Evolutionary conservation across 129 eudicot genomes (phyloP).

Genomic region (Saposhnikovia divaricata): DNA sequence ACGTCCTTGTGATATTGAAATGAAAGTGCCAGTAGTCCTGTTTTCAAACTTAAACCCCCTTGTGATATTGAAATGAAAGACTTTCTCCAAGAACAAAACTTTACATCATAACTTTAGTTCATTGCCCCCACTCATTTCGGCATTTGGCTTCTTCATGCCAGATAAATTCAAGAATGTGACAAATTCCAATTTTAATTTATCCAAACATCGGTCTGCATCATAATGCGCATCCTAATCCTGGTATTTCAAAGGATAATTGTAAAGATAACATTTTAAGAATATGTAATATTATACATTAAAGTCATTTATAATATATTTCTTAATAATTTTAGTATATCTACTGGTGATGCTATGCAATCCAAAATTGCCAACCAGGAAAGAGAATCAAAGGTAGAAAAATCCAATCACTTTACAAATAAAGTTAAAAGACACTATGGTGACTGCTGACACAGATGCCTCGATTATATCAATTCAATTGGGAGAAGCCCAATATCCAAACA

Average conservation of each 20-base stretch:
- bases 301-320: not conserved
- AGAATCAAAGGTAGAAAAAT: not conserved
- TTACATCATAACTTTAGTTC: not conserved
- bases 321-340: not conserved
- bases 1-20: too few species aligned
- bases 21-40: not conserved
- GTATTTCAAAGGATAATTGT: not conserved
- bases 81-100: not conserved
- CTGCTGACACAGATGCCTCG: not conserved
- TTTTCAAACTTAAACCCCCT: not conserved
- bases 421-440: not conserved
- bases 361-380: not conserved
- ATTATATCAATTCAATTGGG: not conserved
- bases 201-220: not conserved
- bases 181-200: not conserved
- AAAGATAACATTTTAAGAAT: not conserved
- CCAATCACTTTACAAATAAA: not conserved
- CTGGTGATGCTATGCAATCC: constrained; percentile 8
- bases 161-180: not conserved
- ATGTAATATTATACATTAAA: not conserved
- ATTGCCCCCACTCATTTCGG: not conserved
- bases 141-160: not conserved
- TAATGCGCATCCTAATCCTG: not conserved
- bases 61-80: constrained; percentile 1
- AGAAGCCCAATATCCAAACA: not conserved